Percentiles rank a stretch among this genome's conserved stretches.
Conservation (phyloP, 345 rosid species). For the Eucalyptus shirleyi region DNA sequence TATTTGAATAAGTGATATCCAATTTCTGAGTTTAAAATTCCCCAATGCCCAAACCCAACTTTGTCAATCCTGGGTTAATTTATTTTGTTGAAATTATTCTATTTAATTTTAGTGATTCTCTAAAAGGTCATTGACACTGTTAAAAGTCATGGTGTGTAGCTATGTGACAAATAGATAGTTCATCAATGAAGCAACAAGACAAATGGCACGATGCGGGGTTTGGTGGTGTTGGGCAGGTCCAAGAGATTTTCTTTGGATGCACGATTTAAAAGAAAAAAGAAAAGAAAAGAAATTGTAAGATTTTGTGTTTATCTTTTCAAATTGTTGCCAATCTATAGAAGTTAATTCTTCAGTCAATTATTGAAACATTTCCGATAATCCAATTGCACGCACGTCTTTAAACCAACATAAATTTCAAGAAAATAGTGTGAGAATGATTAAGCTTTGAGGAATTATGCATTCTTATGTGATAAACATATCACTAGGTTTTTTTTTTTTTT, state of each 20-base stretch:
- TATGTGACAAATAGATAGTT: neutral
- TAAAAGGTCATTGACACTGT: neutral
- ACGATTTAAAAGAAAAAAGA: neutral
- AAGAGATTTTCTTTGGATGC: neutral
- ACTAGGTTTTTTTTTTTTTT: too few species aligned
- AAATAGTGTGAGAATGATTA: neutral
- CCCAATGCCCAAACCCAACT: neutral
- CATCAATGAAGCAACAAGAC: neutral
- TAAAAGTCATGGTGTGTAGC: neutral
- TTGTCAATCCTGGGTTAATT: neutral
- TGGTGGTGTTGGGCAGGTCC: neutral
- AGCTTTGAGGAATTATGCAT: neutral
- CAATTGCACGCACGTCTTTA: neutral
- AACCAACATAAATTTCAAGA: neutral
- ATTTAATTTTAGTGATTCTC: neutral
- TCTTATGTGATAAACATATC: neutral
- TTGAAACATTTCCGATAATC: neutral
- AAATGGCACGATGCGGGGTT: neutral
- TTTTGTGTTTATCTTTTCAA: neutral
- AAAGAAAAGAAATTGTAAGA: neutral
- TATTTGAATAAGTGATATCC: too few species aligned
- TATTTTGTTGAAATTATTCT: neutral
- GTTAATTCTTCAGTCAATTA: neutral
- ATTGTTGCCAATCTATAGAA: neutral
- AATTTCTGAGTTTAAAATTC: neutral